Percentiles rank a stretch among this genome's conserved stretches.
Conservation (phyloP, 371 early-diverging fungal species). For the Syncephalastrum contaminatum region DNA sequence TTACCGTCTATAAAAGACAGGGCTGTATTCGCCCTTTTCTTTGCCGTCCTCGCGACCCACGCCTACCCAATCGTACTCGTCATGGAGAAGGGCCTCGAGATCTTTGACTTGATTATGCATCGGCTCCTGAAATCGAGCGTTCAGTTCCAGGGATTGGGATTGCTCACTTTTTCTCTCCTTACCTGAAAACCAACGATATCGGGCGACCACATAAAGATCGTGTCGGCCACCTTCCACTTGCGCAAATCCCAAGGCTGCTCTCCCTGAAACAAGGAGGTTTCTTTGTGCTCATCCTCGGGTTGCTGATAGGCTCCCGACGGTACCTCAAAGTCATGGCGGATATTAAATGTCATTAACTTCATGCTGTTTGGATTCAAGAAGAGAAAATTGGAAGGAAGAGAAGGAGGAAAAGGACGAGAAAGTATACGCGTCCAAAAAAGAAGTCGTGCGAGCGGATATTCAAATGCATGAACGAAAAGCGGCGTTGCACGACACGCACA, state of each 20-base stretch:
- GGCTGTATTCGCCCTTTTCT: constrained; percentile 40
- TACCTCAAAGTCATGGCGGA: constrained; percentile 30
- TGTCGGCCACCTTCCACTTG: constrained; percentile 48
- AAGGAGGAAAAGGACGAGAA: constrained; percentile 12
- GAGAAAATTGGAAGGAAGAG: constrained; percentile 5
- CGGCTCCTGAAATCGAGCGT: constrained; percentile 34
- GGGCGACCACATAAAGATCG: constrained; percentile 40
- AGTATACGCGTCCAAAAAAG: neutral
- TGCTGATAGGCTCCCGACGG: too few species aligned
- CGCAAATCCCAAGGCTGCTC: constrained; percentile 52
- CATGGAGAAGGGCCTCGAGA: constrained; percentile 37
- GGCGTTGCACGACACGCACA: too few species aligned
- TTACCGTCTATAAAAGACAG: constrained; percentile 49
- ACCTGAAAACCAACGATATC: constrained; percentile 51
- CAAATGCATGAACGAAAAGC: too few species aligned
- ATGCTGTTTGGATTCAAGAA: constrained; percentile 7
- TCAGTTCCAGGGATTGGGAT: neutral
- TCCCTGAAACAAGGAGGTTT: constrained; percentile 12
- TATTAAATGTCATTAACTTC: constrained; percentile 46
- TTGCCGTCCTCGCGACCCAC: constrained; percentile 51
- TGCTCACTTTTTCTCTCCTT: neutral
- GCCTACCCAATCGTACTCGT: constrained; percentile 53
- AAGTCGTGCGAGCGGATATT: too few species aligned
- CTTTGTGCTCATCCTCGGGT: too few species aligned
- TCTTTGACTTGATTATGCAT: constrained; percentile 45